Evolutionary conservation across 805 yeast genomes (phyloP), one percentile per base, ranked within the genome.

Genomic region (Yamadazyma philogaea): DNA sequence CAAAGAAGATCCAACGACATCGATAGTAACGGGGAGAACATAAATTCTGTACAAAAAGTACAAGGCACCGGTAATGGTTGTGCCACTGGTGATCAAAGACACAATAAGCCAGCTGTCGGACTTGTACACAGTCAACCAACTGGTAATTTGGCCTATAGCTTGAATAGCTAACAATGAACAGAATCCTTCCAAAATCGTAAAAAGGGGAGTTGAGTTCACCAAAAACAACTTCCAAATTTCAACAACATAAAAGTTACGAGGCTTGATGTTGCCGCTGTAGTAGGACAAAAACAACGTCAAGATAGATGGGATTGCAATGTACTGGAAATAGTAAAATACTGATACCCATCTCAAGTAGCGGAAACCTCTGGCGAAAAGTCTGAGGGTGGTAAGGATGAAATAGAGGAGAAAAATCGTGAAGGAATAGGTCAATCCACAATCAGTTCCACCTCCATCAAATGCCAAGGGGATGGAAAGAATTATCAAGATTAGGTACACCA

Each of bases 141-240:
- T 75, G 40, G 86, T 74, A 7, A 87, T 80, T 37, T 89, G 89
- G 7, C 98, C 96, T 32, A 87, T 75, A 11, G 96, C 87, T 66
- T 93, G 99, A 47, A 93, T 88, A n/a, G 88, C 82, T 43, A 93
- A 70, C 19, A 93, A 75, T 0, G 96, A 81, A 63, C 96, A 95
- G 53, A 93, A 82, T 1, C 99, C 99, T 65, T 93, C 99, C 40
- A 90, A 67, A 15, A 89, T 72, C 0, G 96, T 87, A 63, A 93
- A 91, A 35, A 87, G 69, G 1, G 96, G 93, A 0, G 99, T 93
- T 4, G 96, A 79, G 57, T 89, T 86, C 39, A 80, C 72, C 28
- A 93, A 68, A 22, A 84, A 63, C 35, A 75, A 59, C 47, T 79
- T 77, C 98, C 98, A 93, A 10, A 84, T 74, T 43, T 68, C 65